Evolutionary conservation across 345 rosid genomes (phyloP), one percentile per base, ranked within the genome.

Genomic region (Arabidopsis suecica): DNA sequence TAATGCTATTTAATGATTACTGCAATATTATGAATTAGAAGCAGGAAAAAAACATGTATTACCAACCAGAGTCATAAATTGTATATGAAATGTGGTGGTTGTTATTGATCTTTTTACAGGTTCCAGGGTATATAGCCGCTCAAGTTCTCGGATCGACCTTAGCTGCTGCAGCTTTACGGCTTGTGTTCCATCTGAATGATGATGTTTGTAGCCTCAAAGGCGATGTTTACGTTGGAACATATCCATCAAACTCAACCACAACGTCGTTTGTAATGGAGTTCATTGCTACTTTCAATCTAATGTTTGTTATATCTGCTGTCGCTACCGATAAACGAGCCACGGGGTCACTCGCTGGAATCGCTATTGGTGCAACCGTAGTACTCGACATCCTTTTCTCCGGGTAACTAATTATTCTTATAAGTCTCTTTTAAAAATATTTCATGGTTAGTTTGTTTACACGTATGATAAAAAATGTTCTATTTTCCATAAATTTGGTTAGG

Each of bases 311-410:
- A 42, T 76, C 70, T 1, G 75, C 79, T 9, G 75, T 76, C 0
- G 79, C 79, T 62, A 76, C 79, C 11, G 79, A 76, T 61, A 76
- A 44, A 62, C 58, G 79, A 69, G 79, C 79, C 30, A 42, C 18
- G 5, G 74, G 65, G 12, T 53, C 70, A 13, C 69, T 76, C 4
- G 79, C 79, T n/a, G 75, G 79, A 42, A 3, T 76, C 2, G 79
- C 70, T 44, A 69, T 76, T 0, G 79, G 79, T 3, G 69, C 79
- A 4, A 76, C 79, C 13, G 7, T 76, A n/a, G 64, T 76, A 22
- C 79, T 76, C 1, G 75, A 76, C 68, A 76, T 76, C 33, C 41
- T 76, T 14, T 23, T 76, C 34, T 36, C 65, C 25, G 74, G 74
- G 79, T 68, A 59, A 3, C 6, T 8, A 20, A 20, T 20, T 20